Percentiles rank a stretch among this genome's conserved stretches.
These are phyloP conservation scores for Aegilops bicornis DNA, from an alignment of 176 grass and related monocot genomes.

Conservation along the genomic window DNA sequence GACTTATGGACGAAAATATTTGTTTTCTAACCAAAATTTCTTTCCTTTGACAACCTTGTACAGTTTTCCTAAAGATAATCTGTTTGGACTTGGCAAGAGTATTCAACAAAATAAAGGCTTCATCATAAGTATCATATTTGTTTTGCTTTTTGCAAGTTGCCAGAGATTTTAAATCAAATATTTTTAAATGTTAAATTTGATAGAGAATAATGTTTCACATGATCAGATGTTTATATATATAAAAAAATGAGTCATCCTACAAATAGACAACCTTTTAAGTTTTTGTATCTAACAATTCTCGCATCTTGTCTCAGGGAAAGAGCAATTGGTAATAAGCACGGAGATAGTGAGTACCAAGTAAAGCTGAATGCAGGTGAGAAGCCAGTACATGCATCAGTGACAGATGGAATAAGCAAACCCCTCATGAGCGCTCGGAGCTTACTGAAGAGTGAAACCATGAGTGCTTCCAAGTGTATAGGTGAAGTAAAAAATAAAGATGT, in stretches of 20 bases:
- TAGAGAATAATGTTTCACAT: not conserved
- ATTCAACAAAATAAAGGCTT: constrained; percentile 2
- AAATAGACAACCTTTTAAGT: not conserved
- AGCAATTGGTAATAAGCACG: constrained; percentile 64
- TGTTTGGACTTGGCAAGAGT: not conserved
- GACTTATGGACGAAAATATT: not conserved
- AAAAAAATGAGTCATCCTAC: not conserved
- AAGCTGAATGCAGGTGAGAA: constrained; percentile 48
- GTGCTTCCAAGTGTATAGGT: constrained; percentile 94
- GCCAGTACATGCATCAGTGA: constrained; percentile 55
- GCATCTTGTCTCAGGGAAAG: constrained; percentile 69
- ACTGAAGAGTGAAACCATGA: constrained; percentile 96
- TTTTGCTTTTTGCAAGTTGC: constrained; percentile 8
- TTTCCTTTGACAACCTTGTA: not conserved
- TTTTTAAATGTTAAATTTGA: not conserved
- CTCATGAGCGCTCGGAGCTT: constrained; percentile 69
- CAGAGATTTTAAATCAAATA: not conserved
- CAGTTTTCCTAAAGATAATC: constrained; percentile 15
- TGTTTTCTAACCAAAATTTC: not conserved
- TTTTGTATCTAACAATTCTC: constrained; percentile 25
- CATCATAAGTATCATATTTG: not conserved
- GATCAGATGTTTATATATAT: not conserved
- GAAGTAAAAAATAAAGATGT: constrained; percentile 75
- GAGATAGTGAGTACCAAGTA: constrained; percentile 28
- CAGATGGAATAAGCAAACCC: constrained; percentile 66